These are phyloP conservation scores for Cyberlindnera subsufficiens DNA, from an alignment of 805 yeast genomes.

Conservation along the genomic window DNA sequence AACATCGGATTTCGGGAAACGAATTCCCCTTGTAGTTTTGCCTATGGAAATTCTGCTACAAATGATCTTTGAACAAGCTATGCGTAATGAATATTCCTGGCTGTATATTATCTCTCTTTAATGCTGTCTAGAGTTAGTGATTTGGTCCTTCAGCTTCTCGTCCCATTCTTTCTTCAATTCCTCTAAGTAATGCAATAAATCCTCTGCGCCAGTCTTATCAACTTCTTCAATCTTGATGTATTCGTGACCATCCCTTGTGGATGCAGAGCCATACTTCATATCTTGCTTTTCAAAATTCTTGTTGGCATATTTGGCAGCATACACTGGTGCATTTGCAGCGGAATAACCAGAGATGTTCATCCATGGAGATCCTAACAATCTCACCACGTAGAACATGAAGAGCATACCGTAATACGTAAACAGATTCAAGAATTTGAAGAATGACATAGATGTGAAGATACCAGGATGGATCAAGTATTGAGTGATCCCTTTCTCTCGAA, in stretches of 20 bases:
- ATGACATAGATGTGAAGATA: conserved; percentile 79
- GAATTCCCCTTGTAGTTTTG: no score
- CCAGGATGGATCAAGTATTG: conserved; percentile 93
- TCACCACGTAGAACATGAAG: conserved; percentile 72
- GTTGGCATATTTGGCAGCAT: conserved; percentile 51
- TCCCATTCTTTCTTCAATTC: conserved; percentile 64
- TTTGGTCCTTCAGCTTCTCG: conserved; percentile 65
- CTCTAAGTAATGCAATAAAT: conserved; percentile 61
- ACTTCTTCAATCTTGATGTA: conserved; percentile 50
- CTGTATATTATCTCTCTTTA: not conserved
- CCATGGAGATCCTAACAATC: conserved; percentile 79
- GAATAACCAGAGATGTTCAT: conserved; percentile 84
- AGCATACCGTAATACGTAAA: conserved; percentile 86
- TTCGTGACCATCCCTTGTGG: conserved; percentile 58
- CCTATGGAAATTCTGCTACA: no score
- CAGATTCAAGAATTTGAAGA: conserved; percentile 66
- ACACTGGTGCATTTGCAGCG: conserved; percentile 85
- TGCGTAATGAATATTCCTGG: no score
- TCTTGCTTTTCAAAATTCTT: conserved; percentile 40
- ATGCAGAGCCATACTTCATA: conserved; percentile 69
- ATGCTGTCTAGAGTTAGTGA: conserved; percentile 32
- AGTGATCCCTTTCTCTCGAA: conserved; percentile 48
- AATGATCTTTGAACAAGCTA: no score
- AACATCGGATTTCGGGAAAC: no score
- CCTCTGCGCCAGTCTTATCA: conserved; percentile 59